Evolutionary conservation across 306 rosid species (phyloP).

Genomic region (Senna tora): DNA sequence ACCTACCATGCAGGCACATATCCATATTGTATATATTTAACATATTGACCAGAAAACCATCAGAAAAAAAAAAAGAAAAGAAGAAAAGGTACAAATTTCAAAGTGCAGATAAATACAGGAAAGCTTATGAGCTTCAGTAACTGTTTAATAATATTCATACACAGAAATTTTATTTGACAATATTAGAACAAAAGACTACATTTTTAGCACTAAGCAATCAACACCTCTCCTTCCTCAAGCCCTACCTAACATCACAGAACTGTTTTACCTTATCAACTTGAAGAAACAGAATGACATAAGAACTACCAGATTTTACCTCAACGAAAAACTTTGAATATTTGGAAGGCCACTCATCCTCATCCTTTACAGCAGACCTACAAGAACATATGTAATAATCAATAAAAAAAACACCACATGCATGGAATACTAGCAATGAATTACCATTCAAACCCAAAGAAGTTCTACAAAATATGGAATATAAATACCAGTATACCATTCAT

Average conservation of each 20-base stretch:
- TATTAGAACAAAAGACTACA: neutral
- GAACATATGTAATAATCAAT: slow-evolving; percentile 26
- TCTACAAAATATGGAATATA: neutral
- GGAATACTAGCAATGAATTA: slow-evolving; percentile 12
- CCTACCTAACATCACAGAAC: neutral
- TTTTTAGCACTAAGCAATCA: neutral
- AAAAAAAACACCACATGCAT: neutral
- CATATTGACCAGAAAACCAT: slow-evolving; percentile 16
- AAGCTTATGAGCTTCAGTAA: slow-evolving; percentile 9
- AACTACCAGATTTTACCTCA: slow-evolving; percentile 53
- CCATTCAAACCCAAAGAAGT: slow-evolving; percentile 15
- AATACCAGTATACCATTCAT: too few relatives aligned
- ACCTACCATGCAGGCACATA: slow-evolving; percentile 9
- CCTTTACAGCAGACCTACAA: slow-evolving; percentile 86
- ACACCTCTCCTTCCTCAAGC: neutral
- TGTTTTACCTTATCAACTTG: neutral
- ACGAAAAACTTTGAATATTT: slow-evolving; percentile 82
- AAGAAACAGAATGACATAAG: neutral
- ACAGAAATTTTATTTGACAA: neutral
- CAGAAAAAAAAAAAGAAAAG: too few relatives aligned
- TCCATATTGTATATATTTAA: slow-evolving; percentile 9
- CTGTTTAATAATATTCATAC: slow-evolving; percentile 12
- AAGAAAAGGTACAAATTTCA: neutral
- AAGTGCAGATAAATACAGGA: neutral
- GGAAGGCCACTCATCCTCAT: slow-evolving; percentile 90